Evolutionary conservation across 2,329 filamentous ascomycete genomes (phyloP), one percentile per base, ranked within the genome.

Genomic region (Aureobasidium vineae): DNA sequence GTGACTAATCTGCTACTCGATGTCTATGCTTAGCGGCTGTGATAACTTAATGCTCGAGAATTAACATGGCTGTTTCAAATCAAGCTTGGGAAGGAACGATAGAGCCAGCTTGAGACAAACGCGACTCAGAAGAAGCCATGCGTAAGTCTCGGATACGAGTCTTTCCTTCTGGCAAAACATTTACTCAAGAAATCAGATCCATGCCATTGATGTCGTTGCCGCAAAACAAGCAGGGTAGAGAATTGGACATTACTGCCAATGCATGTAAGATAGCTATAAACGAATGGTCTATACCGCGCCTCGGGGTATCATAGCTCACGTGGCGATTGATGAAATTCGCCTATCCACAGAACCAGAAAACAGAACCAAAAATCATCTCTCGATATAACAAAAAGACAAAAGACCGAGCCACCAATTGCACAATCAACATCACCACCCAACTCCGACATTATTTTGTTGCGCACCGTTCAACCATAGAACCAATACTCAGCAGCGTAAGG

Each of bases 401-500:
- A 19, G 10, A 28, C 5, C 40, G 15, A 38, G 26, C 33, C n/a
- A 41, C 36, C 21, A 36, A 43, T n/a, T 23, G 11, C 21, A 16
- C 36, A 10, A 60, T 19, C 26, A 2, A 60, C 8, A 43, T 16
- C 38, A 11, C 31, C 53, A 13, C 0, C 23, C 8, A 36, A 63
- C 43, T 21, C 19, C n/a, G 26, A 26, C 7, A 10, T 33, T 3
- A 3, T 31, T 31, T 50, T 38, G 10, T 38, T 1, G 19, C 21
- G 3, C 16, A 52, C n/a, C 36, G 4, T 10, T n/a, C 16, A 63
- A 40, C 75, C 78, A 69, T 78, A 82, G 63, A 82, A 78, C 80
- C 80, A 82, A 71, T 83, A 82, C 70, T 80, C 75, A 2, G 81
- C 79, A 5, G 79, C 76, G 70, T 83, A 83, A 33, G 77, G 74